These are phyloP conservation scores for Amauroascus verrucosus DNA, from an alignment of 2,329 filamentous ascomycete species.

Conservation along the genomic window DNA sequence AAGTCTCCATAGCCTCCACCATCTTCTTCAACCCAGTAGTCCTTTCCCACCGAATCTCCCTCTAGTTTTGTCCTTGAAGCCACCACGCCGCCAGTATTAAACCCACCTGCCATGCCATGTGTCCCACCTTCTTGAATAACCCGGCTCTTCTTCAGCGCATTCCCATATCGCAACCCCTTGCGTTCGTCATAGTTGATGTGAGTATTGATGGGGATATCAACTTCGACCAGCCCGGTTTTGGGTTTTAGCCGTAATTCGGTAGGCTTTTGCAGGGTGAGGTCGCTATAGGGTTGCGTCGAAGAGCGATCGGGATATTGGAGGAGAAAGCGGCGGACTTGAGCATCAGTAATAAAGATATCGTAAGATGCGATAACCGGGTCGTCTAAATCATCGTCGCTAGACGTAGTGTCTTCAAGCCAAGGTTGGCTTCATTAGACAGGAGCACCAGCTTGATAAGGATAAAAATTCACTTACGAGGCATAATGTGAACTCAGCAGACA, in stretches of 20 bases:
- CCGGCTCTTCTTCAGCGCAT: constrained; percentile 53
- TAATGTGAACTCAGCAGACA: neutral
- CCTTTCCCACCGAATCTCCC: constrained; percentile 20
- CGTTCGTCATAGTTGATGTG: constrained; percentile 66
- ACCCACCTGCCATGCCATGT: constrained; percentile 62
- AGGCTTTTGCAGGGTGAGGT: constrained; percentile 47
- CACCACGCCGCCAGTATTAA: constrained; percentile 41
- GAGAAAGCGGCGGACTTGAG: constrained; percentile 61
- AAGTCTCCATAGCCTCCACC: constrained; percentile 13
- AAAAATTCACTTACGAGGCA: constrained; percentile 5
- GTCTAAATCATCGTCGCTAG: constrained; percentile 22
- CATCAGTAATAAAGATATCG: constrained; percentile 75
- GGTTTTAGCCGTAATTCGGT: constrained; percentile 73
- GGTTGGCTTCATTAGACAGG: too few relatives aligned
- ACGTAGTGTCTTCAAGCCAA: neutral
- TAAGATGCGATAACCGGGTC: constrained; percentile 68
- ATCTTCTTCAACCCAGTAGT: constrained; percentile 20
- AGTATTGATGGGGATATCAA: constrained; percentile 77
- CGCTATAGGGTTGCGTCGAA: constrained; percentile 53
- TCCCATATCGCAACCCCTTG: constrained; percentile 74
- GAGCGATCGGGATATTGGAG: constrained; percentile 72
- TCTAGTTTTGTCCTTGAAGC: constrained; percentile 16
- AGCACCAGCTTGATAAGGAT: neutral
- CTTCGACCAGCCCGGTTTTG: constrained; percentile 70
- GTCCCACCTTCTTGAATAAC: constrained; percentile 51